Evolutionary conservation across 176 grass and related monocot species (phyloP).

Genomic region (Aegilops tauschii): DNA sequence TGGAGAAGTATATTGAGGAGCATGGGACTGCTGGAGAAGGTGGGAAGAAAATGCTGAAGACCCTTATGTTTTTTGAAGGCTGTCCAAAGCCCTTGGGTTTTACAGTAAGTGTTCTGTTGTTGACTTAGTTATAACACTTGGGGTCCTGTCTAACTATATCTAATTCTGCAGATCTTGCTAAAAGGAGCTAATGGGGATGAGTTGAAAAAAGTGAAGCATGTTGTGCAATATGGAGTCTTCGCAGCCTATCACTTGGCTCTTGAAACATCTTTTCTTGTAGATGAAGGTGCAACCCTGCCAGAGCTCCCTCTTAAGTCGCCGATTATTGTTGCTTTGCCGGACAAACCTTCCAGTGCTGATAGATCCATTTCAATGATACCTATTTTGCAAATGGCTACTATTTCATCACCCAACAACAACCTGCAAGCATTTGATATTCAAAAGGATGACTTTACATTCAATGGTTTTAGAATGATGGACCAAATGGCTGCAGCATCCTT

Average conservation of each 20-base stretch:
- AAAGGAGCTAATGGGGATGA: conserved; percentile 80
- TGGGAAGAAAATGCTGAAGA: conserved; percentile 85
- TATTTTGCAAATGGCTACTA: conserved; percentile 44
- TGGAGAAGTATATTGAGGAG: conserved; percentile 92
- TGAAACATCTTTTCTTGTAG: conserved; percentile 98
- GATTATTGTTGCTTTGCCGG: conserved; percentile 84
- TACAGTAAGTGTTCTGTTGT: conserved; percentile 74
- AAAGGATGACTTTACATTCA: conserved; percentile 29
- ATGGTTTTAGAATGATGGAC: conserved; percentile 25
- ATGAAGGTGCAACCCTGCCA: conserved; percentile 97
- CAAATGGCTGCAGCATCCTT: conserved; percentile 19
- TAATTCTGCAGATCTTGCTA: conserved; percentile 73
- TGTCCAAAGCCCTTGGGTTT: conserved; percentile 95
- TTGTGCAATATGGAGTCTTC: conserved; percentile 96
- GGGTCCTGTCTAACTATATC: conserved; percentile 25
- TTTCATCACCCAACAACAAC: conserved; percentile 39
- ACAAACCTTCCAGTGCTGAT: conserved; percentile 78
- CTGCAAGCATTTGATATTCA: conserved; percentile 31
- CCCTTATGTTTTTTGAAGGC: conserved; percentile 96
- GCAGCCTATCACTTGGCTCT: conserved; percentile 99
- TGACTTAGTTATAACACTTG: conserved; percentile 2
- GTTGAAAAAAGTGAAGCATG: conserved; percentile 97
- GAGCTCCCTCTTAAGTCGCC: conserved; percentile 86
- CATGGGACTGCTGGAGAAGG: conserved; percentile 75
- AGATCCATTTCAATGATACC: conserved; percentile 83